These are phyloP conservation scores for Fusarium sp. DNA, from an alignment of 2,329 filamentous ascomycete species.

Conservation along the genomic window DNA sequence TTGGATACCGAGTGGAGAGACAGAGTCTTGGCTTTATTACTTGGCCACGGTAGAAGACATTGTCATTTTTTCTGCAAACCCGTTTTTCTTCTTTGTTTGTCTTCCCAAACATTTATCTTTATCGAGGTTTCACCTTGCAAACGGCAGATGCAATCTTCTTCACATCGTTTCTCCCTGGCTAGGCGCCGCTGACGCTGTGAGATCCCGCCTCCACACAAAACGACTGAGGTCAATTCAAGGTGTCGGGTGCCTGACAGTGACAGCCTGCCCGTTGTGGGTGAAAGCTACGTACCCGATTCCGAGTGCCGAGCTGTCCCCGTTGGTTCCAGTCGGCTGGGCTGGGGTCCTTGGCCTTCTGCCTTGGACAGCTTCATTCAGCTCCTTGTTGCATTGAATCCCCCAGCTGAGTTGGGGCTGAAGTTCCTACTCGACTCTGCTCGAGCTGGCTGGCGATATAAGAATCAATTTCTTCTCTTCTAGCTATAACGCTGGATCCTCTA, in stretches of 20 bases:
- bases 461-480: background rate
- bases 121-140: background rate
- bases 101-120: background rate
- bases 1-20: constrained; percentile 1
- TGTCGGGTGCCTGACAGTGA: background rate
- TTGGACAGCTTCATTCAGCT: constrained; percentile 11
- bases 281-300: constrained; percentile 15
- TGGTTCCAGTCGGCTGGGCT: background rate
- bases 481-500: constrained; percentile 15
- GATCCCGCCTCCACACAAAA: constrained; percentile 17
- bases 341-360: constrained; percentile 27
- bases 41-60: background rate
- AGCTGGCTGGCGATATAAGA: background rate
- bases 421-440: background rate
- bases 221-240: background rate
- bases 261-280: constrained; percentile 1
- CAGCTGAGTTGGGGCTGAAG: constrained; percentile 11
- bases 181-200: constrained; percentile 33
- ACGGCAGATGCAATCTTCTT: constrained; percentile 2
- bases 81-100: background rate
- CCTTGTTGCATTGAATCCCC: constrained; percentile 18
- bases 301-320: constrained; percentile 26
- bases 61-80: background rate
- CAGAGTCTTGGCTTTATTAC: constrained; percentile 4
- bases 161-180: constrained; percentile 1